phyloP scores from a whole-genome alignment of 2,329 filamentous ascomycete species.

The Aspergillus phoenicis region DNA sequence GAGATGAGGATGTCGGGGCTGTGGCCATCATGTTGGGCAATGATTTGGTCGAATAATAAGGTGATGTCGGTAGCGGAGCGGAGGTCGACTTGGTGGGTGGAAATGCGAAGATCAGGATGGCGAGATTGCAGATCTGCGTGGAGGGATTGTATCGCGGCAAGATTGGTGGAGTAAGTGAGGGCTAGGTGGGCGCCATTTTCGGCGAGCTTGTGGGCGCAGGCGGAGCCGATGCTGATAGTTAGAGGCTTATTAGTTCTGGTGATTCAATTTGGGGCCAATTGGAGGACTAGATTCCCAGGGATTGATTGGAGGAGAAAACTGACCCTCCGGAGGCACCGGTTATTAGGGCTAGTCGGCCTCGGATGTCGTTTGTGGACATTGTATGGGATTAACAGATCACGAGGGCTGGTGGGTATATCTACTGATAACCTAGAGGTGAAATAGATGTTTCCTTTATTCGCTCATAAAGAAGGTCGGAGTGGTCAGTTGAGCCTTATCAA shows the following conservation, averaged over 20 bases:
- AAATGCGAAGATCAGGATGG: constrained; percentile 46
- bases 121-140: constrained; percentile 44
- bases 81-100: constrained; percentile 62
- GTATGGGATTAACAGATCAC: not conserved
- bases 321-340: constrained; percentile 65
- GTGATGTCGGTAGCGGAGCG: constrained; percentile 57
- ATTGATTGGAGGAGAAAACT: not conserved
- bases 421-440: too few species aligned
- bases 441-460: too few species aligned
- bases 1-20: constrained; percentile 65
- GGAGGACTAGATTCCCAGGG: not conserved
- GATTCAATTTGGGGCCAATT: not conserved
- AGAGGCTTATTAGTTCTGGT: constrained; percentile 22
- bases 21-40: constrained; percentile 56
- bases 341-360: constrained; percentile 59
- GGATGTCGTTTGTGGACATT: constrained; percentile 48
- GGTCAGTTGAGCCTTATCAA: too few species aligned
- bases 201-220: constrained; percentile 60
- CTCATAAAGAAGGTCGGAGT: too few species aligned
- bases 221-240: constrained; percentile 57
- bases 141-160: constrained; percentile 50
- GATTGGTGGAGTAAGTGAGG: constrained; percentile 60
- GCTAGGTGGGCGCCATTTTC: constrained; percentile 57
- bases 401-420: too few species aligned
- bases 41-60: constrained; percentile 58